Conservation (phyloP, 2,329 filamentous ascomycete species). For the Talaromyces funiculosus region DNA sequence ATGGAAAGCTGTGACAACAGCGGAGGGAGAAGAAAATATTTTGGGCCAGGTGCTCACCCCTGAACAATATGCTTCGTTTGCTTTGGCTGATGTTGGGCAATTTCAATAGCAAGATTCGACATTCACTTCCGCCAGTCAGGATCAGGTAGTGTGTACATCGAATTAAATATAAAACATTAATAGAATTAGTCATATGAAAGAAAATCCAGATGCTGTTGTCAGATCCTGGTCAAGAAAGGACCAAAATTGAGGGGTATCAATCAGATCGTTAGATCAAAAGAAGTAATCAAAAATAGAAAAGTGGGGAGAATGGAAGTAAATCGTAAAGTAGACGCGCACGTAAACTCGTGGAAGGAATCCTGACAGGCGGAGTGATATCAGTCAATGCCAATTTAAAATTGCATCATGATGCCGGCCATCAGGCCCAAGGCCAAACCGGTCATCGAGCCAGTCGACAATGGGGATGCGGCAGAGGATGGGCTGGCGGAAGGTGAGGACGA, state of each 20-base stretch:
- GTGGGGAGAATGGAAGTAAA: not conserved
- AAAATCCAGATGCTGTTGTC: slow-evolving; percentile 7
- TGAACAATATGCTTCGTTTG: not conserved
- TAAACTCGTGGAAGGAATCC: slow-evolving; percentile 12
- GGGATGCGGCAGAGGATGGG: slow-evolving; percentile 8
- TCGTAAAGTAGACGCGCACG: slow-evolving; percentile 9
- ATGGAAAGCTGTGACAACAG: slow-evolving; percentile 10
- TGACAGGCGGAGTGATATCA: not conserved
- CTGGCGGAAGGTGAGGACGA: slow-evolving; percentile 1
- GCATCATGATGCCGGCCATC: slow-evolving; percentile 14
- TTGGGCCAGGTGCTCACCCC: not conserved
- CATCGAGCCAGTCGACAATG: slow-evolving; percentile 11
- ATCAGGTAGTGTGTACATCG: slow-evolving; percentile 9
- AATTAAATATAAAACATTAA: slow-evolving; percentile 10
- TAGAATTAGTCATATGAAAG: slow-evolving; percentile 2
- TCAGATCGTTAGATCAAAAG: slow-evolving; percentile 15
- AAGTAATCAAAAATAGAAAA: slow-evolving; percentile 9
- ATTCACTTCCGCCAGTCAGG: slow-evolving; percentile 4
- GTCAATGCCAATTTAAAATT: not conserved
- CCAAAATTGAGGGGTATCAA: slow-evolving; percentile 15
- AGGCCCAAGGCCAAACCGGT: slow-evolving; percentile 9
- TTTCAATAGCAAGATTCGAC: slow-evolving; percentile 1
- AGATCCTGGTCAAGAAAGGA: slow-evolving; percentile 9
- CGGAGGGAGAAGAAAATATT: slow-evolving; percentile 3
- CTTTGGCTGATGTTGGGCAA: not conserved